Evolutionary conservation across 2,329 filamentous ascomycete genomes (phyloP).

Genomic region (Achaetomium macrosporum): DNA sequence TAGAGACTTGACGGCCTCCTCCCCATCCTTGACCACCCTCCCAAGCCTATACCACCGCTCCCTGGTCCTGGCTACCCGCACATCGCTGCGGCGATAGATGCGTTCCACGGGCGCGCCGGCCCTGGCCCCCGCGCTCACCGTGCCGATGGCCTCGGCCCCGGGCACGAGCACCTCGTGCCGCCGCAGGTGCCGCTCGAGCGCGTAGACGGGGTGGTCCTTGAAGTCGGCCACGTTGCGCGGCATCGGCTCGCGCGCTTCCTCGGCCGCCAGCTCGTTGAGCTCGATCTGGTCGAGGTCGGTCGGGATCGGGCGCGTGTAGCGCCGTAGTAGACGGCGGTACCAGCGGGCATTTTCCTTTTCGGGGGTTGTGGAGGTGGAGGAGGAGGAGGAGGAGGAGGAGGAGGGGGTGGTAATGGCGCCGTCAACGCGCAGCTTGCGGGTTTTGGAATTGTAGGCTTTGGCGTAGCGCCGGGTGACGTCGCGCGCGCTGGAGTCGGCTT

Average conservation of each 20-base stretch:
- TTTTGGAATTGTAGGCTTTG: conserved; percentile 87
- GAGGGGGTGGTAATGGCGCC: conserved; percentile 9
- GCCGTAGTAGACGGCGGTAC: conserved; percentile 23
- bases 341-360: conserved; percentile 10
- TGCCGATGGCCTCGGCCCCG: conserved; percentile 64
- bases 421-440: conserved; percentile 74
- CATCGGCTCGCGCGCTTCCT: conserved; percentile 73
- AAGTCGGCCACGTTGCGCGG: conserved; percentile 82
- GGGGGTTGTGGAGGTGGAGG: neutral
- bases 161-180: conserved; percentile 78
- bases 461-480: conserved; percentile 87
- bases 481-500: conserved; percentile 67
- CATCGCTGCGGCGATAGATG: conserved; percentile 77
- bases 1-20: conserved; percentile 76
- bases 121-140: conserved; percentile 65
- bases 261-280: conserved; percentile 64
- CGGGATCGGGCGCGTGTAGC: conserved; percentile 38
- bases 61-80: conserved; percentile 68
- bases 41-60: conserved; percentile 92
- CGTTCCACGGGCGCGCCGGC: conserved; percentile 58
- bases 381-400: neutral
- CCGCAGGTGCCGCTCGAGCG: conserved; percentile 76
- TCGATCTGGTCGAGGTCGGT: conserved; percentile 79
- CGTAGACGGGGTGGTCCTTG: conserved; percentile 77
- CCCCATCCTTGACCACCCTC: conserved; percentile 67